Evolutionary conservation across 2,329 filamentous ascomycete species (phyloP).

Genomic region (Venturia oleaginea): DNA sequence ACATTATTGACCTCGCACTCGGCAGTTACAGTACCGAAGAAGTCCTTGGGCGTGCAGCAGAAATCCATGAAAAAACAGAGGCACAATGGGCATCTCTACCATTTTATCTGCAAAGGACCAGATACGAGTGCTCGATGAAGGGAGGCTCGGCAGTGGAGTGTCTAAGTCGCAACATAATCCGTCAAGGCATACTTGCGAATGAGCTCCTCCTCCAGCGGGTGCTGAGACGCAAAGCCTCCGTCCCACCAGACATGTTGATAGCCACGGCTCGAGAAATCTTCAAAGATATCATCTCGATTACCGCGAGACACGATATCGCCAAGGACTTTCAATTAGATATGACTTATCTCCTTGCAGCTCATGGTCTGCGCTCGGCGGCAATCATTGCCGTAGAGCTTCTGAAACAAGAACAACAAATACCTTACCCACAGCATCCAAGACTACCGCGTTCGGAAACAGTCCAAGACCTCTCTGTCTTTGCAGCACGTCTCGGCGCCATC

Average conservation of each 20-base stretch:
- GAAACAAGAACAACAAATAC: slow-evolving; percentile 30
- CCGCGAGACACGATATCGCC: slow-evolving; percentile 32
- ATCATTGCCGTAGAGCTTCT: slow-evolving; percentile 36
- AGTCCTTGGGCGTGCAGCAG: slow-evolving; percentile 28
- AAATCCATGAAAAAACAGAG: slow-evolving; percentile 21
- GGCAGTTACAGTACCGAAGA: slow-evolving; percentile 29
- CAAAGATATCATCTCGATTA: slow-evolving; percentile 27
- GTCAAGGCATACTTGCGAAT: slow-evolving; percentile 46
- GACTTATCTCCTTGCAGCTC: slow-evolving; percentile 27
- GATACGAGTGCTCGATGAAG: slow-evolving; percentile 10
- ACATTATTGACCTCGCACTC: slow-evolving; percentile 50
- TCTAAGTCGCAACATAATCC: slow-evolving; percentile 35
- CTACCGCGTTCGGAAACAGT: slow-evolving; percentile 36
- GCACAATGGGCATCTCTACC: slow-evolving; percentile 22
- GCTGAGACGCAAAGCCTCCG: slow-evolving; percentile 36
- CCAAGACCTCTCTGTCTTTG: slow-evolving; percentile 36
- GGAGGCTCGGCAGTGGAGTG: slow-evolving; percentile 30
- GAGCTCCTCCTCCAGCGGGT: slow-evolving; percentile 51
- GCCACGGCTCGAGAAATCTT: slow-evolving; percentile 31
- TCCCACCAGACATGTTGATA: slow-evolving; percentile 27
- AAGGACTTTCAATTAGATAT: slow-evolving; percentile 36
- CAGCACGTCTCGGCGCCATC: slow-evolving; percentile 31
- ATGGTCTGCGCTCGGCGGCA: slow-evolving; percentile 34
- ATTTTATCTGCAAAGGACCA: slow-evolving; percentile 21
- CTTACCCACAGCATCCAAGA: slow-evolving; percentile 19